Percentiles rank a stretch among this genome's conserved stretches.
Conservation (phyloP, 1,284 basidiomycete species). For the Cutaneotrichosporon curvatum region DNA sequence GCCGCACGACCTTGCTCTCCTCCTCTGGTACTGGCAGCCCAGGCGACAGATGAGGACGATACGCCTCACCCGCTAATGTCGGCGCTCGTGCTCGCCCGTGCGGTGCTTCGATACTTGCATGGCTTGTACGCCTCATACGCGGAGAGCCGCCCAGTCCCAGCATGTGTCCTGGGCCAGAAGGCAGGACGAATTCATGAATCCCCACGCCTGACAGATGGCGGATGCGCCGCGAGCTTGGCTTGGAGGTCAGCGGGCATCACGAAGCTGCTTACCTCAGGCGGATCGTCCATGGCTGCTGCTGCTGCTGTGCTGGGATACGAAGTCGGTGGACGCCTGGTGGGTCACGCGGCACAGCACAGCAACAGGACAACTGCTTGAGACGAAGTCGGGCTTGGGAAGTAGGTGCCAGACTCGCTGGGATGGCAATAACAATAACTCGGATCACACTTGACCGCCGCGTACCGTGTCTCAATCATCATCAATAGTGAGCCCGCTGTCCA, state of each 20-base stretch:
- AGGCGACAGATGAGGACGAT: neutral
- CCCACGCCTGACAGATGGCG: conserved; percentile 35
- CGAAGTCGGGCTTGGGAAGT: too few species aligned
- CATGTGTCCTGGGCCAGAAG: neutral
- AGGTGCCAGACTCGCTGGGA: too few species aligned
- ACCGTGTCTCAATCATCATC: too few species aligned
- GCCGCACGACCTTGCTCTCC: conserved; percentile 13
- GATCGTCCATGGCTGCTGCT: neutral
- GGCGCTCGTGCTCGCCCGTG: conserved; percentile 24
- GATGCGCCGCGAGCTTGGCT: conserved; percentile 26
- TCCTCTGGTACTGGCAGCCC: conserved; percentile 1
- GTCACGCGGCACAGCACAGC: too few species aligned
- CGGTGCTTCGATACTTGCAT: conserved; percentile 8
- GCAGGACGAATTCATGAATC: conserved; percentile 37
- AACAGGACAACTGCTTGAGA: too few species aligned
- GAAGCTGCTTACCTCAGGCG: neutral
- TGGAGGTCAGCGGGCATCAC: neutral
- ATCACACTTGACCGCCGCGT: too few species aligned
- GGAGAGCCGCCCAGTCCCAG: conserved; percentile 3
- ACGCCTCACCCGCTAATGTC: conserved; percentile 37
- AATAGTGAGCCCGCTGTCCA: too few species aligned
- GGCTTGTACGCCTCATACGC: conserved; percentile 6
- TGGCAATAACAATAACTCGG: too few species aligned
- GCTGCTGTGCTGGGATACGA: too few species aligned
- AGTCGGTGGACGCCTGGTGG: too few species aligned